Percentiles rank a stretch among this genome's conserved stretches.
Evolutionary conservation across 179 eudicot genomes (phyloP).

Genomic region (Vitellaria paradoxa): DNA sequence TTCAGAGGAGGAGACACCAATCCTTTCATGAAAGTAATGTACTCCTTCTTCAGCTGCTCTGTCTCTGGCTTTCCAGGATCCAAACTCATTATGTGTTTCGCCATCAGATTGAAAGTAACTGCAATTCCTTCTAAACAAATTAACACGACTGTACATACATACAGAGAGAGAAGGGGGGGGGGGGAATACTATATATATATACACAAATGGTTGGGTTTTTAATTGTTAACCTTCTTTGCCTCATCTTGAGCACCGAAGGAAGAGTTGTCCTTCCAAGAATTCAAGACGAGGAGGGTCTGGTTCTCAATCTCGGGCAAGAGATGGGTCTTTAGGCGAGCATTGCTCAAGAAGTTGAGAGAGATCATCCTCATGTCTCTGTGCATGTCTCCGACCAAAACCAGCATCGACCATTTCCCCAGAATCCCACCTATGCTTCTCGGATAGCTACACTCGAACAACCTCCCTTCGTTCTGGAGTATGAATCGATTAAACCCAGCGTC

Average conservation of each 20-base stretch:
- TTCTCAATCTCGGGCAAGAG: constrained; percentile 75
- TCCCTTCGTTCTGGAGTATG: constrained; percentile 93
- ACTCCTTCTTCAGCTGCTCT: constrained; percentile 84
- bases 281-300: constrained; percentile 65
- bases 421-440: constrained; percentile 98
- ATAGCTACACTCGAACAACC: constrained; percentile 85
- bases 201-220: too few species aligned
- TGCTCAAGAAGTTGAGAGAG: constrained; percentile 54
- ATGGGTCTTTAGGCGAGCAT: constrained; percentile 65
- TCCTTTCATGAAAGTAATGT: constrained; percentile 98
- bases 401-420: constrained; percentile 99
- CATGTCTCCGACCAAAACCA: constrained; percentile 93
- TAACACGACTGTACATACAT: too few species aligned
- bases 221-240: constrained; percentile 66
- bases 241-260: constrained; percentile 87
- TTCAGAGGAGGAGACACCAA: constrained; percentile 91
- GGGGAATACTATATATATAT: too few species aligned
- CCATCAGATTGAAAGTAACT: constrained; percentile 98
- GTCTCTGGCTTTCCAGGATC: constrained; percentile 88
- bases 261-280: constrained; percentile 66
- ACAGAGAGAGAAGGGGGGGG: too few species aligned
- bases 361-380: constrained; percentile 81
- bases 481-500: constrained; percentile 79
- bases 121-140: constrained; percentile 8
- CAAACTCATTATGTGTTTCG: constrained; percentile 92